phyloP scores from a whole-genome alignment of 2,329 filamentous ascomycete species.

The Xylariales sp. region DNA sequence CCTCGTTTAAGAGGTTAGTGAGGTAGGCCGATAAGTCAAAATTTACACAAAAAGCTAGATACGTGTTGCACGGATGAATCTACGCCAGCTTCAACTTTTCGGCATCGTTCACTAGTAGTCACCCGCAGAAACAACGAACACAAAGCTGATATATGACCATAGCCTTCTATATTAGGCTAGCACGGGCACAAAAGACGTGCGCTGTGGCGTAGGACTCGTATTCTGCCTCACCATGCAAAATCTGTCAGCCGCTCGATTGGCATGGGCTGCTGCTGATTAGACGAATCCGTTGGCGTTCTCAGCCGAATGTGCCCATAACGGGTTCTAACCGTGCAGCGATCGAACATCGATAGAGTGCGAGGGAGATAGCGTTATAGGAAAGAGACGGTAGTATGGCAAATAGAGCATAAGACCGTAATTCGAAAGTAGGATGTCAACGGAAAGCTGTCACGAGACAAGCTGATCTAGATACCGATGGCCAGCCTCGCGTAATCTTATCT shows the following conservation, averaged over 20 bases:
- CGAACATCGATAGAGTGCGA: not conserved
- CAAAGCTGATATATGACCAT: constrained; percentile 7
- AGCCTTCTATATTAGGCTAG: not conserved
- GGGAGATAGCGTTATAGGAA: not conserved
- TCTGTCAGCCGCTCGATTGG: not conserved
- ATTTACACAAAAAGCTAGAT: not conserved
- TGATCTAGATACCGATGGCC: not conserved
- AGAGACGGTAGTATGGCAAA: not conserved
- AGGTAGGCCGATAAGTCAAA: not conserved
- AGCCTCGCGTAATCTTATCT: not conserved
- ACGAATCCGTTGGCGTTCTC: not conserved
- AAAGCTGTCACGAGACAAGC: not conserved
- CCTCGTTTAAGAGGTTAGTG: not conserved
- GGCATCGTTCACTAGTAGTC: not conserved
- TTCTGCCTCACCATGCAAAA: not conserved
- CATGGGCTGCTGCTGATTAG: not conserved
- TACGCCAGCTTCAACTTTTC: not conserved
- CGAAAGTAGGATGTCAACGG: not conserved
- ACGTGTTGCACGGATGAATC: constrained; percentile 1
- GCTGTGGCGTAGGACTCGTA: constrained; percentile 6
- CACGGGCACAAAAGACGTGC: constrained; percentile 2
- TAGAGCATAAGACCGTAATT: not conserved
- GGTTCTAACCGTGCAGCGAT: not conserved
- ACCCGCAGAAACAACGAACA: constrained; percentile 3
- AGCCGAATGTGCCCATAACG: not conserved